Evolutionary conservation across 345 rosid species (phyloP), one percentile per base, ranked within the genome.

Genomic region (Stellera chamaejasme): DNA sequence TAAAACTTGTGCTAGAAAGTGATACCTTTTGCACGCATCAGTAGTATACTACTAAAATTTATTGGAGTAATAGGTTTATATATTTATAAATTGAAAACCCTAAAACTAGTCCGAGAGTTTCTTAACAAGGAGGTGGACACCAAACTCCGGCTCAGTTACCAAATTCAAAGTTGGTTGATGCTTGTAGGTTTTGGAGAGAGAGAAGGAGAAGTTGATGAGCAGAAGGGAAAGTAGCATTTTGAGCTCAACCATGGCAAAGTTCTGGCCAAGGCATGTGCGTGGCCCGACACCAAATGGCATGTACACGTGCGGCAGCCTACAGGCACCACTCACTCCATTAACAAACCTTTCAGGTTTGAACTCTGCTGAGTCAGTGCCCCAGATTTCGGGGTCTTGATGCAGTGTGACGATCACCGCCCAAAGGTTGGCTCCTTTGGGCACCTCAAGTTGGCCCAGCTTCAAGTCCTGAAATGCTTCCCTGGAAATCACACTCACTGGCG

Each of bases 231-330:
- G 19, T 1, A 78, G 52, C 3, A 78, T 55, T 62, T 82, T 82
- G 27, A 74, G 75, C 56, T 81, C 87, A 54, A 52, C 69, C 59
- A 76, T 63, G 10, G 78, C 87, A 44, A 76, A 72, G 60, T 74
- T 76, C 62, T 82, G 80, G n/a, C 80, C 82, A 1, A 71, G 72
- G 32, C 82, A 76, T 10, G 65, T 26, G 3, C 82, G 62, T 1
- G 80, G 77, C 2, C 88, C 83, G 0, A 69, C 67, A 14, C 78
- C 83, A 36, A 78, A 79, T 11, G 84, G 80, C 77, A 76, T 78
- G 65, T 67, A 74, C 19, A 48, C 0, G 13, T 68, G 76, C 1
- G 78, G 82, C 11, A 45, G 57, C 60, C 68, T 74, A 48, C 77
- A 70, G 1, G 82, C 69, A 4, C 74, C 69, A 0, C 62, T 16